Evolutionary conservation across 768 basidiomycete genomes (phyloP), one percentile per base, ranked within the genome.

Genomic region (Mycena vitilis): DNA sequence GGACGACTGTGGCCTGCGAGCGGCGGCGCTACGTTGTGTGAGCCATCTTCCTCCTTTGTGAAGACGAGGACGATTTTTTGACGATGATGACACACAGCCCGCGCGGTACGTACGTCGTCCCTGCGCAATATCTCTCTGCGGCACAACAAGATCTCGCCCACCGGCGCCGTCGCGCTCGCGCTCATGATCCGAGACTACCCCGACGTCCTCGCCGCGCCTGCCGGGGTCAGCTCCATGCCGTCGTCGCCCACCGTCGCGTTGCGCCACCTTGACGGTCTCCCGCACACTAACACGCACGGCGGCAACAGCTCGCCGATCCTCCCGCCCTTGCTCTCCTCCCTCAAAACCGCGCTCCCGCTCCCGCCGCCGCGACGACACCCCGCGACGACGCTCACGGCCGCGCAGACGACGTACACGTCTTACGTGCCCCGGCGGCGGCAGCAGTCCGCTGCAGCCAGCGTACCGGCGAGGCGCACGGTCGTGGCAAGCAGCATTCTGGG

Each of bases 101-200:
- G 95, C 63, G 89, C 89, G 16, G 89, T 98, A 20, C 92, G 97
- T 6, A 89, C 87, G 0, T 95, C 95, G 0, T 90, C 91, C 0
- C 80, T 99, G 65, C 88, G 89, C 65, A 95, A 99, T 75, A 90
- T 99, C 56, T 97, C 95, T 6, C 81, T 99, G 25, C 89, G 97
- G 20, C 87, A 94, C 52, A 99, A 99, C 79, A 88, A 88, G 49
- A 98, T 99, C 74, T 89, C 85, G 40, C 86, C 90, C 0, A 87
- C 92, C 0, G 95, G 96, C 40, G 95, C 93, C 10, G 95, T 99
- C 7, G 93, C 95, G 0, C 84, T 99, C 15, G 96, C 97, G 0
- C 85, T 98, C 59, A 96, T 99, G 95, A 96, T 98, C 70, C 89
- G 94, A 59, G 97, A 99, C 78, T 99, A 98, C 75, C 94, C 95